Conservation (phyloP, 1,139 yeast genomes). For the Suhomyces choctaworum region DNA sequence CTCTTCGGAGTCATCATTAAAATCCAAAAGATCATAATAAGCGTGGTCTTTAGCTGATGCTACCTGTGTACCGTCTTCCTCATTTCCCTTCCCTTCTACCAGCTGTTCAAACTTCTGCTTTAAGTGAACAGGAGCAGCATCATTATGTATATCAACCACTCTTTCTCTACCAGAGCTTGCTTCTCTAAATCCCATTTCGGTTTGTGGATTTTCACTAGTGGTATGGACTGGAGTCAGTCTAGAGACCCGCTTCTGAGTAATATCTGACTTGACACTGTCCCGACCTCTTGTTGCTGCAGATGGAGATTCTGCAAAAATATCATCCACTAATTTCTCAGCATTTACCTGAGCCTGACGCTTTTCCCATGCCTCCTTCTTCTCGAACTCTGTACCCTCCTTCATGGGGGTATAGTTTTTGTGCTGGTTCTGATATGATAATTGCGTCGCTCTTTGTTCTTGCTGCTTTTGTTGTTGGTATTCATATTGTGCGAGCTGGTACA, state of each 20-base stretch:
- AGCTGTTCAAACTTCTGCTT: too few relatives aligned
- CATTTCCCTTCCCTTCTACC: too few relatives aligned
- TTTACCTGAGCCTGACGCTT: slow-evolving; percentile 19
- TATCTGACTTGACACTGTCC: slow-evolving; percentile 9
- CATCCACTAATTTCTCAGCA: slow-evolving; percentile 45
- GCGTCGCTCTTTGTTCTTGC: slow-evolving; percentile 1
- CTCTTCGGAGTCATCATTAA: background rate
- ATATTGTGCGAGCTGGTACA: slow-evolving; percentile 16
- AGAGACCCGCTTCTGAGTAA: slow-evolving; percentile 3
- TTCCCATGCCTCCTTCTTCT: slow-evolving; percentile 44
- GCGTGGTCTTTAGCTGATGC: background rate
- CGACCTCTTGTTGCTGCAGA: slow-evolving; percentile 3
- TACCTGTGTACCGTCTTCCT: too few relatives aligned
- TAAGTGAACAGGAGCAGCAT: too few relatives aligned
- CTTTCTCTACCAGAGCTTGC: too few relatives aligned
- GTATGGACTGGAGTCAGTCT: background rate
- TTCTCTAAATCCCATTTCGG: too few relatives aligned
- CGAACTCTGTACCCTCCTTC: slow-evolving; percentile 22
- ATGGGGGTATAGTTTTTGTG: background rate
- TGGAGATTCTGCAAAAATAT: slow-evolving; percentile 31
- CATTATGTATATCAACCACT: too few relatives aligned
- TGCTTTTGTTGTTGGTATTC: slow-evolving; percentile 13
- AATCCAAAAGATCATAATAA: slow-evolving; percentile 2
- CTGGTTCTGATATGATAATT: slow-evolving; percentile 1
- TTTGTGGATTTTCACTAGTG: background rate